phyloP scores from a whole-genome alignment of 345 rosid species.

The Aquilaria sinensis region DNA sequence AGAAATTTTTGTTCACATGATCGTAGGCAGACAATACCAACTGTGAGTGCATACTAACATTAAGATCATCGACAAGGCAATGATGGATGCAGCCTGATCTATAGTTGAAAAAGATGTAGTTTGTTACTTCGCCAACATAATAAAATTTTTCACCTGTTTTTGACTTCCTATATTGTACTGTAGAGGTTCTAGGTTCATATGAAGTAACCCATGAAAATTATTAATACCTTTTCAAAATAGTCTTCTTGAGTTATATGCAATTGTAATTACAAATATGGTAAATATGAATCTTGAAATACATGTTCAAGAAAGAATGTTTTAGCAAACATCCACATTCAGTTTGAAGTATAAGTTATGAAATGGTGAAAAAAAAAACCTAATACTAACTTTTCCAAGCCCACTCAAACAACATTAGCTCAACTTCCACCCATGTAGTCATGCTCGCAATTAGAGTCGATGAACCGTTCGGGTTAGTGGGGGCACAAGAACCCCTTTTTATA shows the following conservation, averaged over 20 bases:
- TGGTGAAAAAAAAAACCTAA: no score
- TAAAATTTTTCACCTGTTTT: slow-evolving; percentile 34
- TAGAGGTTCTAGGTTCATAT: slow-evolving; percentile 52
- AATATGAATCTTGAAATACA: no score
- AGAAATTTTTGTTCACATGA: no score
- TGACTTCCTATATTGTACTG: slow-evolving; percentile 53
- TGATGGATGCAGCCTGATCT: slow-evolving; percentile 87
- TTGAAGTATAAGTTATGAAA: no score
- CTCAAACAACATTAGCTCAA: no score
- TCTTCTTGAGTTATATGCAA: slow-evolving; percentile 97
- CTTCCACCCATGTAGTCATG: no score
- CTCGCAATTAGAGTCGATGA: no score
- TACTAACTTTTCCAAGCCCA: no score
- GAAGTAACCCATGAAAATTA: slow-evolving; percentile 83
- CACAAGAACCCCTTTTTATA: no score
- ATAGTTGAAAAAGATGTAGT: slow-evolving; percentile 73
- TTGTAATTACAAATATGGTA: slow-evolving; percentile 16
- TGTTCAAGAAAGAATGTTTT: background rate
- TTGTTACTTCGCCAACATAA: slow-evolving; percentile 52
- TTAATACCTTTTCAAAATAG: slow-evolving; percentile 79
- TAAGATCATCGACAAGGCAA: slow-evolving; percentile 64
- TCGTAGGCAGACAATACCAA: no score
- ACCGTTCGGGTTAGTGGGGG: no score
- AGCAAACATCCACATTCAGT: background rate
- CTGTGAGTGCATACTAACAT: slow-evolving; percentile 36